These are phyloP conservation scores for Hypoxylon sp. DNA, from an alignment of 2,329 filamentous ascomycete species.

Conservation along the genomic window DNA sequence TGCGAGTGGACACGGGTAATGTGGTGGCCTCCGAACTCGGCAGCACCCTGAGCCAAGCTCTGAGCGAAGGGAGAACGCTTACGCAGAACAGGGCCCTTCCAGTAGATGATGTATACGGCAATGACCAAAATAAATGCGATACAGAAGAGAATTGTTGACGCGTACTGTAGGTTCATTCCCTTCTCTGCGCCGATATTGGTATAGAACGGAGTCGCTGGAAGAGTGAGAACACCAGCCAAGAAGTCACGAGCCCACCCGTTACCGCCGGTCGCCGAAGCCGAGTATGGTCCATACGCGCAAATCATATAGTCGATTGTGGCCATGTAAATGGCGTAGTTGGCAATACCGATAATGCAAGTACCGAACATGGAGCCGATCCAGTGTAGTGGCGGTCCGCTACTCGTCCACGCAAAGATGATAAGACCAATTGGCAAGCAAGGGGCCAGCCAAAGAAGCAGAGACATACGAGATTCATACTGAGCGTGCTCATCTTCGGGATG, in stretches of 20 bases:
- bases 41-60: conserved; percentile 64
- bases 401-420: conserved; percentile 75
- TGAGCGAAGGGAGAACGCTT: conserved; percentile 70
- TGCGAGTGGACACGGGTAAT: conserved; percentile 39
- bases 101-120: conserved; percentile 71
- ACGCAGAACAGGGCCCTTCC: conserved; percentile 68
- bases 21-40: conserved; percentile 42
- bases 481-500: conserved; percentile 67
- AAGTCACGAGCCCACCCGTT: conserved; percentile 77
- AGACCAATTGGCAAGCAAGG: conserved; percentile 73
- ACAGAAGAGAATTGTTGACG: conserved; percentile 68
- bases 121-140: conserved; percentile 66
- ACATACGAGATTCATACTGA: conserved; percentile 73
- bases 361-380: conserved; percentile 77
- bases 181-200: conserved; percentile 60
- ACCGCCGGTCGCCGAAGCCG: conserved; percentile 76
- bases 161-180: conserved; percentile 67
- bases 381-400: conserved; percentile 65
- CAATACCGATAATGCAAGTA: conserved; percentile 72
- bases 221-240: conserved; percentile 74
- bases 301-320: conserved; percentile 79
- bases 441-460: conserved; percentile 71
- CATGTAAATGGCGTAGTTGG: conserved; percentile 76
- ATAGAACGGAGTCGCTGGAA: conserved; percentile 72
- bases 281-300: conserved; percentile 76